Base-by-base conservation (phyloP, 805 yeast species). In the Diddensiella caesifluorescens region DNA sequence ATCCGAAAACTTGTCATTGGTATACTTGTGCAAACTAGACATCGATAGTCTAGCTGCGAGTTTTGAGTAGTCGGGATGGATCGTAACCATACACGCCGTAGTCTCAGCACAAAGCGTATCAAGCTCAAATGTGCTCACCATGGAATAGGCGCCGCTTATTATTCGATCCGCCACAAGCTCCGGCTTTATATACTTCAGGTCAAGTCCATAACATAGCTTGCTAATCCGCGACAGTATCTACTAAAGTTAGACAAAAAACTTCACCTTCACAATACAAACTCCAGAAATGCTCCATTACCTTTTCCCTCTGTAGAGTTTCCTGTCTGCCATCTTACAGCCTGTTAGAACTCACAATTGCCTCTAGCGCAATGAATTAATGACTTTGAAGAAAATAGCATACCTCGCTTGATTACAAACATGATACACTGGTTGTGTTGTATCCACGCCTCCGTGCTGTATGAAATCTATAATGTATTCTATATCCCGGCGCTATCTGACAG, bases 31-130 rank as follows among this genome's bases (percentile, higher is more conserved):
- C 60, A 92, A 73, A 63, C 87, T 87, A 31, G 96, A 85, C 42
- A 92, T 81, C 16, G 97, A 97, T 47, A 90, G 83, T 69, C 98
- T 80, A 26, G 97, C 97, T 41, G 97, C 97, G 55, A 88, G 73
- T 32, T 80, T 79, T 21, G 97, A 96, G 57, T 90, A 89, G 67
- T 92, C 97, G n/a, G 97, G 97, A 64, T 90, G 97, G 49, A 85
- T 77, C 9, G 97, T 90, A 45, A 97, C 88, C 96, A 92, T 86
- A 60, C 83, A 84, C 32, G 97, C 97, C 44, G 96, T 95, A 27
- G 96, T 88, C 67, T 92, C 98, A 33, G 97, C 97, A 37, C 97
- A 89, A 35, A 82, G 64, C 56, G 80, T 79, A 54, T 80, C 88
- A 46, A 83, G 69, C 63, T 92, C 97, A 47, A 83, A 75, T 42